Base-by-base conservation (phyloP, 2,329 filamentous ascomycete genomes). In the Polytolypa hystricis region DNA sequence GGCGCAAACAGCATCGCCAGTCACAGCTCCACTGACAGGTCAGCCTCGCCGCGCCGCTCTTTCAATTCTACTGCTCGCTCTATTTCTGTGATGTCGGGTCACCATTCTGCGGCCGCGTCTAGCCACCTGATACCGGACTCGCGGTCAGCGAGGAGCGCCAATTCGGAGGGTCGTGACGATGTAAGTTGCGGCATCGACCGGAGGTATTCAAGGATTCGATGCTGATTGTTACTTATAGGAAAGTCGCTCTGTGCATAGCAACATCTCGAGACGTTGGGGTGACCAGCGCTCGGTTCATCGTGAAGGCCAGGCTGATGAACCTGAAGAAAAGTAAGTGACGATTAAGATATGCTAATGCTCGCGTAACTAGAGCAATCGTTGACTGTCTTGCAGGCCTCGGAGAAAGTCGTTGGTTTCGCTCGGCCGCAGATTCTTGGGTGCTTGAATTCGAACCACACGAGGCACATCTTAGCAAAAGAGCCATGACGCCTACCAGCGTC, bases 161-260 rank as follows among this genome's bases (percentile, higher is more conserved):
- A 61, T 37, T 50, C 57, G 18, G 57, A 61, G 47, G 53, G 52
- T 44, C 55, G 52, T 21, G 58, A 53, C 50, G 58, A 62, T 52
- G 58, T 61, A 51, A 30, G 55, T 52, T 17, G 9, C 31, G 7
- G 18, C 18, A 7, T 18, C 8, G 23, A 26, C 16, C 17, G 30
- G 12, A 35, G 2, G n/a, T n/a, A n/a, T n/a, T n/a, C n/a, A n/a
- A n/a, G n/a, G n/a, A n/a, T n/a, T n/a, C n/a, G n/a, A n/a, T n/a
- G n/a, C n/a, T n/a, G n/a, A n/a, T n/a, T n/a, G n/a, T n/a, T n/a
- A n/a, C n/a, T n/a, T 3, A 31, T 20, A 33, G 25, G 31, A 17
- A 18, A 21, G 7, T 15, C 43, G 12, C 25, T 31, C 23, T 41
- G 53, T 35, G 48, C 57, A 38, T 39, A 56, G 57, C 30, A 50